A percentile compares a stretch with the other conserved stretches of the same genome.
These are phyloP conservation scores for Hymenoscyphus linearis DNA, from an alignment of 2,329 filamentous ascomycete genomes.

Conservation along the genomic window DNA sequence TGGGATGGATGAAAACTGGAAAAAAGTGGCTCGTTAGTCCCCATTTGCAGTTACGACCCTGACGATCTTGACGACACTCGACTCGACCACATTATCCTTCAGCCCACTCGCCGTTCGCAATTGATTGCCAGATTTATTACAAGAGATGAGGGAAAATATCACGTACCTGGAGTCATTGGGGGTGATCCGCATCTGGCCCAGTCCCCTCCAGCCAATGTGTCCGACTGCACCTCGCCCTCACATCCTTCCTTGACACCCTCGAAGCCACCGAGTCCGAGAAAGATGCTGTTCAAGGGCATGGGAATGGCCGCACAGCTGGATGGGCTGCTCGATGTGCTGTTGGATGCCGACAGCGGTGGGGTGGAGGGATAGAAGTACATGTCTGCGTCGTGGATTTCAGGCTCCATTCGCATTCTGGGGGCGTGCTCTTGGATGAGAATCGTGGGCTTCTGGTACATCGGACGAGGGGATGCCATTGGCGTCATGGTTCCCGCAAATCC, in stretches of 20 bases:
- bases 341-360: conserved; percentile 77
- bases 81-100: background rate
- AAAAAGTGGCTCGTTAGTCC: background rate
- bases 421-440: conserved; percentile 59
- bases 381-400: conserved; percentile 60
- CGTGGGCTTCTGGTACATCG: conserved; percentile 67
- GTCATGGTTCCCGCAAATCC: conserved; percentile 48
- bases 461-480: conserved; percentile 69
- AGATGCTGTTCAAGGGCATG: conserved; percentile 77
- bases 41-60: background rate
- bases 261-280: conserved; percentile 65
- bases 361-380: conserved; percentile 73
- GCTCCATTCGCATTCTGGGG: conserved; percentile 63
- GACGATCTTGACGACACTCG: background rate
- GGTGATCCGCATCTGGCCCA: conserved; percentile 76
- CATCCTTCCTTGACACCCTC: conserved; percentile 65
- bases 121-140: conserved; percentile 3
- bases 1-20: conserved; percentile 61
- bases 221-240: conserved; percentile 64
- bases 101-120: background rate
- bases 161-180: conserved; percentile 86
- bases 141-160: background rate
- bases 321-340: conserved; percentile 82
- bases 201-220: conserved; percentile 67
- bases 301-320: conserved; percentile 70